Evolutionary conservation across 2,329 filamentous ascomycete genomes (phyloP), one percentile per base, ranked within the genome.

Genomic region (Coniosporium tulheliwenetii): DNA sequence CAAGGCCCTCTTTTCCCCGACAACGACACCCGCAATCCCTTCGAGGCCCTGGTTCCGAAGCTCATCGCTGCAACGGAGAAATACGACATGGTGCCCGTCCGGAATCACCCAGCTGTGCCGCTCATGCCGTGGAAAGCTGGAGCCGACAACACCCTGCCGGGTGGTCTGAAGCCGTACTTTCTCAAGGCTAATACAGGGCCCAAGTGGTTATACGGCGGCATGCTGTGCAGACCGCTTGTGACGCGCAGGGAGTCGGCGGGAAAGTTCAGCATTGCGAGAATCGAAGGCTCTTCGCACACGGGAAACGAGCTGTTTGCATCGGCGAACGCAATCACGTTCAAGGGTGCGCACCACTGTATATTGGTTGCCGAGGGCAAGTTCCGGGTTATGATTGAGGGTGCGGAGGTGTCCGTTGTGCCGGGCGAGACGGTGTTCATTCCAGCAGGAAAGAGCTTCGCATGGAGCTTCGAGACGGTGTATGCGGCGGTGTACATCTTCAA

Each of bases 11-110:
- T 74, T 13, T 62, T 71, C 10, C 71, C 72, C 1, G 65, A 71
- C 39, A 52, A 57, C 31, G 72, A 76, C 49, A 48, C 64, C 13
- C 65, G 72, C 1, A 66, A 73, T 46, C 55, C 71, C 2, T 64
- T 63, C 36, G 59, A 65, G 16, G 53, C 69, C 0, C 50, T 75
- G 30, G 65, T 75, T 16, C 70, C 69, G 12, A 74, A 71, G 50
- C 57, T 76, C 29, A 73, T 71, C 58, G 65, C 67, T 0, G 72
- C 71, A 8, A 66, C 66, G 8, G 68, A 71, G 36, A 60, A 66
- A 12, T 75, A 70, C 49, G 73, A 77, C 47, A 70, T 76, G 40
- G 58, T 73, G 2, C 71, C 71, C 39, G 60, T 62, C 38, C 63
- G 64, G 4, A 59, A 71, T 39, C 67, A 71, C 45, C 44, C 63